These are phyloP conservation scores for Haplographium delicatum DNA, from an alignment of 495 filamentous ascomycete genomes.

Conservation along the genomic window DNA sequence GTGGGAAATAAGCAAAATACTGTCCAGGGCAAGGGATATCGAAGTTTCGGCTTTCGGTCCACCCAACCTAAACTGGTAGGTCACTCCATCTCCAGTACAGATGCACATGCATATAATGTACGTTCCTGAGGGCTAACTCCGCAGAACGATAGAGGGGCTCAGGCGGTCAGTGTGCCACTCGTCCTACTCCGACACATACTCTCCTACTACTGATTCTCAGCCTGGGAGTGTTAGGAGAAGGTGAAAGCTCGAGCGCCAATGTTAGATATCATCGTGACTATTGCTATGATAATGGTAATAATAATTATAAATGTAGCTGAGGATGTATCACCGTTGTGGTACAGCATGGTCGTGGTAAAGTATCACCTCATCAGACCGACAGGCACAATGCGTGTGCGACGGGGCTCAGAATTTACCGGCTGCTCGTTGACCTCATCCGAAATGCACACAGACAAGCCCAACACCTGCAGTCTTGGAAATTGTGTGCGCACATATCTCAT, in stretches of 20 bases:
- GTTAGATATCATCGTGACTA: background rate
- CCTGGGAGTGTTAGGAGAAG: too few relatives aligned
- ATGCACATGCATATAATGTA: too few relatives aligned
- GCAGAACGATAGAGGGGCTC: background rate
- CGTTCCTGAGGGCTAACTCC: background rate
- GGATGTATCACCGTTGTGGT: too few relatives aligned
- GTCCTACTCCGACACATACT: too few relatives aligned
- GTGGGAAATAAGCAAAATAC: background rate
- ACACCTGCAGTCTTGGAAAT: background rate
- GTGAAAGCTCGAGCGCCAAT: background rate
- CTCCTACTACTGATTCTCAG: too few relatives aligned
- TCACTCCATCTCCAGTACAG: too few relatives aligned
- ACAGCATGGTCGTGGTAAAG: too few relatives aligned
- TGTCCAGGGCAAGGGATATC: background rate
- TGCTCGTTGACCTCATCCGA: conserved; percentile 1
- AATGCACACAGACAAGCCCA: background rate
- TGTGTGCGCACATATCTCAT: background rate
- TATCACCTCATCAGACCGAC: conserved; percentile 1
- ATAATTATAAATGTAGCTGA: too few relatives aligned
- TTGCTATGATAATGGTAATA: too few relatives aligned
- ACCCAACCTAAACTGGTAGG: background rate
- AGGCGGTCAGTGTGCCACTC: background rate
- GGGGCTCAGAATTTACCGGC: background rate
- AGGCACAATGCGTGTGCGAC: conserved; percentile 7
- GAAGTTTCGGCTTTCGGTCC: conserved; percentile 1